Base-by-base conservation (phyloP, 2,329 filamentous ascomycete genomes). In the Monilinia fructicola region DNA sequence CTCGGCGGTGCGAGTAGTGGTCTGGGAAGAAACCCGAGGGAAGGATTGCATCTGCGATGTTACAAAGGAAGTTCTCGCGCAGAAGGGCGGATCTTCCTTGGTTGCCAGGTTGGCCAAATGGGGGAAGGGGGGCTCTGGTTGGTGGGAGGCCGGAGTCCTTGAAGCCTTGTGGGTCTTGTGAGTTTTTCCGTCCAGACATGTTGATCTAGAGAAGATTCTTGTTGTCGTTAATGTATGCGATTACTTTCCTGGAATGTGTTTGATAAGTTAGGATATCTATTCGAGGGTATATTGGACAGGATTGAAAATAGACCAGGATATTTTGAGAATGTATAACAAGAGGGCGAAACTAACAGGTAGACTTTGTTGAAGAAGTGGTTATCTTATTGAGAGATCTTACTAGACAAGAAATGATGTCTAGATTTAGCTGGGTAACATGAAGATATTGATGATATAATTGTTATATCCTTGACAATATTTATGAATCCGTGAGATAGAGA, bases 61-160 rank as follows among this genome's bases (percentile, higher is more conserved):
- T 60, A 14, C 58, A 60, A 2, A 60, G 44, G 23, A 60, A 50
- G 58, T 60, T 60, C 4, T 60, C 58, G 2, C 44, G 58, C 0
- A 21, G 58, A n/a, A 60, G 58, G 18, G 58, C 58, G 7, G 56
- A 60, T 26, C 18, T 60, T 23, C 58, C 58, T 60, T 60, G 58
- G 14, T 60, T 31, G 2, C 58, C 28, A 6, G 28, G 44, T 11
- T 38, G 4, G 1, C 58, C 58, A 0, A 60, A 60, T 23, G 58
- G 58, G 2, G 58, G 58, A 0, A 26, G 18, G 3, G 58, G 58
- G 3, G 21, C n/a, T 3, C 50, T 50, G 7, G 44, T 50, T 0
- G 44, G 58, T 11, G 58, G 58, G 9, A 60, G 21, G 1, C 38
- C 7, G 31, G 46, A 2, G 3, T 35, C 35, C 3, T 48, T 59